Base-by-base conservation (phyloP, 116 monocot genomes). In the Dioscorea cayenensis region DNA sequence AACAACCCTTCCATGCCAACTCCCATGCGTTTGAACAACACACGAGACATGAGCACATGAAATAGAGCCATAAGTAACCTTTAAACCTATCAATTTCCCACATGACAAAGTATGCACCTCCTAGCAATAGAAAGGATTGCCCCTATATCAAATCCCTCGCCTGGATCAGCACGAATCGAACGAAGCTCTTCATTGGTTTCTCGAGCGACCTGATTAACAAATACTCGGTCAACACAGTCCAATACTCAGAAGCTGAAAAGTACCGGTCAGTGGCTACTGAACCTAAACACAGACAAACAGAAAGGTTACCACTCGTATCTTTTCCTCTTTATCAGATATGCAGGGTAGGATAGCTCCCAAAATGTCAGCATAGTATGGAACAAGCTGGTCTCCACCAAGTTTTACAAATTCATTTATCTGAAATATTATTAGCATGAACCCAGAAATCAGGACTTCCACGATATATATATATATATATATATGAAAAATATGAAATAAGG, bases 381-480 rank as follows among this genome's bases (percentile, higher is more conserved):
- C 86, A 82, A 99, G 97, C 77, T 89, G 94, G 28, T 92, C 90
- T 52, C 94, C 97, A 66, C 91, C 97, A 72, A 99, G 90, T 85
- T 94, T 99, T 32, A 99, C 94, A 80, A 99, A 99, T 73, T 99
- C 97, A 85, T 99, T 88, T 73, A 99, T 93, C 97, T 99, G 82
- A 76, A 94, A 36, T 60, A 70, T 66, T 60, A 71, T 55, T 55
- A 14, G n/a, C 2, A 16, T 55, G 17, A 13, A 55, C 18, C 17
- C 3, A 2, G 55, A 16, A 55, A 55, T 55, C n/a, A 18, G n/a
- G 13, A n/a, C 16, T 55, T 18, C 17, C 55, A 55, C 55, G 17
- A 18, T 14, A 55, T 14, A n/a, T 16, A 55, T 0, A 14, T 19
- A 55, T 19, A 18, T 14, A 55, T 14, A n/a, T 16, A 55, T 0